Conservation (phyloP, 768 basidiomycete genomes). For the Amanita subjunquillea region DNA sequence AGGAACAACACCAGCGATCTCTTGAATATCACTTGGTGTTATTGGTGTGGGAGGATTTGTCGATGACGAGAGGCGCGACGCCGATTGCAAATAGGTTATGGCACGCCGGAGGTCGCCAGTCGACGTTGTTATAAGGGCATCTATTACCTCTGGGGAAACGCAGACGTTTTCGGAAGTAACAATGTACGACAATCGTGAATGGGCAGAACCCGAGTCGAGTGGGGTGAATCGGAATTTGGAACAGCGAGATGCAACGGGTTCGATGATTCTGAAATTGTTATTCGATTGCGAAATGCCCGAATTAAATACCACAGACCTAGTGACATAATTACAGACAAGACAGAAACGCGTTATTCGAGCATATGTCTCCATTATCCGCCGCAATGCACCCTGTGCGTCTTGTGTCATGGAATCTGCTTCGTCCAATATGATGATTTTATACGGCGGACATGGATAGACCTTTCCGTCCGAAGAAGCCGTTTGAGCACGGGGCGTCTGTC, state of each 20-base stretch:
- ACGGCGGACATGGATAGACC: slow-evolving; percentile 91
- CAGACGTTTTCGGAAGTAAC: slow-evolving; percentile 64
- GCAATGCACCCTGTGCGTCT: slow-evolving; percentile 92
- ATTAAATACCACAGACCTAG: slow-evolving; percentile 46
- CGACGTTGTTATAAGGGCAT: slow-evolving; percentile 69
- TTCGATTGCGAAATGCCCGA: neutral
- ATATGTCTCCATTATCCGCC: slow-evolving; percentile 99
- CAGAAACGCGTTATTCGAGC: slow-evolving; percentile 96
- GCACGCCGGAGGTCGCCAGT: slow-evolving; percentile 91
- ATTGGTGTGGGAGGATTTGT: slow-evolving; percentile 67
- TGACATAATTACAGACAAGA: slow-evolving; percentile 98
- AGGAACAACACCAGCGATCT: slow-evolving; percentile 95
- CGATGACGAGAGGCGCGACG: slow-evolving; percentile 75
- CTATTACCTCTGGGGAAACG: slow-evolving; percentile 48
- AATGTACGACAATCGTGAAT: slow-evolving; percentile 68
- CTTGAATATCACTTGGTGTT: slow-evolving; percentile 73
- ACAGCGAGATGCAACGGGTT: slow-evolving; percentile 96
- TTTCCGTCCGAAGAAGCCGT: slow-evolving; percentile 64
- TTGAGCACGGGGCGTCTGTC: slow-evolving; percentile 82
- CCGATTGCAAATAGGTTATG: slow-evolving; percentile 96
- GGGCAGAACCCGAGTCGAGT: slow-evolving; percentile 69
- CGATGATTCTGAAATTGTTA: slow-evolving; percentile 68
- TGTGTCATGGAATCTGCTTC: slow-evolving; percentile 99
- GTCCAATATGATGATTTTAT: slow-evolving; percentile 97
- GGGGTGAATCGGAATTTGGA: slow-evolving; percentile 98